Evolutionary conservation across 768 basidiomycete species (phyloP).

Genomic region (Russula sp.): DNA sequence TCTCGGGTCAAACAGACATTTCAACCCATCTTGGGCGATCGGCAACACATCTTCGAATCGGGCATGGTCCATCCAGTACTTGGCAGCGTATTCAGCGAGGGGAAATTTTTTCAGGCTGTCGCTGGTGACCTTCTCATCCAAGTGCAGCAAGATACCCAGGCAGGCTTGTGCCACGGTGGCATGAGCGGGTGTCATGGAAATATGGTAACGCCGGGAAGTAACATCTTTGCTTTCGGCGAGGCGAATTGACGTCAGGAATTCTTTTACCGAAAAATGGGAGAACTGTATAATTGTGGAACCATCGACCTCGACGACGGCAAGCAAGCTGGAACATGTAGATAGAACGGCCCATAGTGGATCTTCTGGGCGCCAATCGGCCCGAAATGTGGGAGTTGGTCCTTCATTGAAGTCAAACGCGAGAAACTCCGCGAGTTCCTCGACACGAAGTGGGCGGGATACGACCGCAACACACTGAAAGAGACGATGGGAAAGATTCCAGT

Average conservation of each 20-base stretch:
- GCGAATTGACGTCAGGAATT: background rate
- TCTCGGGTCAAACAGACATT: background rate
- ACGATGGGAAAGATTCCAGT: background rate
- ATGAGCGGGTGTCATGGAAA: background rate
- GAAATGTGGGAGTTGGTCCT: background rate
- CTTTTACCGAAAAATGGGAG: background rate
- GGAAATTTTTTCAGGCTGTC: background rate
- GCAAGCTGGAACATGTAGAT: background rate
- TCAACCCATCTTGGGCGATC: background rate
- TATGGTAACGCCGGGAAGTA: background rate
- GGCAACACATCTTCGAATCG: background rate
- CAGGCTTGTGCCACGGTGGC: background rate
- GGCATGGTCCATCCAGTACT: background rate
- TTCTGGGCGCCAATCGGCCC: background rate
- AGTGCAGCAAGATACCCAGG: background rate
- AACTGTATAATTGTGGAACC: background rate
- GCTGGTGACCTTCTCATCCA: background rate
- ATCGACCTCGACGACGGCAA: background rate
- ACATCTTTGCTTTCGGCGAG: background rate
- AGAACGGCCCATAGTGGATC: background rate
- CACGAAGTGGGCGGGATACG: background rate
- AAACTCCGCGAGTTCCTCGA: background rate
- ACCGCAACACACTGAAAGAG: background rate
- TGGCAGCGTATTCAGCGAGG: background rate
- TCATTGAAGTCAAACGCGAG: background rate